A percentile compares a stretch with the other conserved stretches of the same genome.
phyloP scores from a whole-genome alignment of 371 early-diverging fungal species.

The Mortierella sp. region DNA sequence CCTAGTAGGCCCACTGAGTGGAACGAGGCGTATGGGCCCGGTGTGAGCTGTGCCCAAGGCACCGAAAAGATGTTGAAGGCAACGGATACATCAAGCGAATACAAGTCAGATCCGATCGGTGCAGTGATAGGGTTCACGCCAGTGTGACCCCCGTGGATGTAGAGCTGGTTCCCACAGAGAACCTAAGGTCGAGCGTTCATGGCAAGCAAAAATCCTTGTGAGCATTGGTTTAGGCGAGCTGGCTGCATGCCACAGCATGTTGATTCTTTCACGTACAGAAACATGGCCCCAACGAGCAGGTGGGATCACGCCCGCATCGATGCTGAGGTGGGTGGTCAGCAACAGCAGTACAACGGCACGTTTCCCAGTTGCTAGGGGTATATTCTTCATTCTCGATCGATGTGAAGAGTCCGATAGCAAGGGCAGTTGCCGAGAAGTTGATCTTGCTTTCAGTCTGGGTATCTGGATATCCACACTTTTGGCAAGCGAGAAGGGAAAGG shows the following conservation, averaged over 20 bases:
- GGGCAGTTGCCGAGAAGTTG: not conserved
- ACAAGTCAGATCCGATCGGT: constrained; percentile 46
- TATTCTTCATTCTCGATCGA: constrained; percentile 7
- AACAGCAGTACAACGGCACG: constrained; percentile 1
- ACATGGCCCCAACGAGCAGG: constrained; percentile 51
- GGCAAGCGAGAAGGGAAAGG: not conserved
- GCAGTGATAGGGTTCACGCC: constrained; percentile 45
- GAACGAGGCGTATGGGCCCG: constrained; percentile 45
- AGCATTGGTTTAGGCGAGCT: not conserved
- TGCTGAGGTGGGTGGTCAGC: not conserved
- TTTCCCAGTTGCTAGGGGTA: not conserved
- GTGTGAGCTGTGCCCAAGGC: constrained; percentile 45
- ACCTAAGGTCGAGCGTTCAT: constrained; percentile 23
- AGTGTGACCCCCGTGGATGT: constrained; percentile 50
- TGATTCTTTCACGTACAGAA: constrained; percentile 18
- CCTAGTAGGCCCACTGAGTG: constrained; percentile 33
- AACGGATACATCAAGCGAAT: constrained; percentile 37
- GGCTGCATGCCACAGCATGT: not conserved
- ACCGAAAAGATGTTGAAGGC: constrained; percentile 43
- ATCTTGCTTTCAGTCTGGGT: no score
- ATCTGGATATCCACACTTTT: no score
- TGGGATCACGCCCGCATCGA: constrained; percentile 26
- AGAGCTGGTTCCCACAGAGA: constrained; percentile 36
- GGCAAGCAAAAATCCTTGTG: not conserved
- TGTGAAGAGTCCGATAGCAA: not conserved